Percentiles rank a stretch among this genome's conserved stretches.
phyloP scores from a whole-genome alignment of 139 green algal genomes.

The Haematococcus sp. region DNA sequence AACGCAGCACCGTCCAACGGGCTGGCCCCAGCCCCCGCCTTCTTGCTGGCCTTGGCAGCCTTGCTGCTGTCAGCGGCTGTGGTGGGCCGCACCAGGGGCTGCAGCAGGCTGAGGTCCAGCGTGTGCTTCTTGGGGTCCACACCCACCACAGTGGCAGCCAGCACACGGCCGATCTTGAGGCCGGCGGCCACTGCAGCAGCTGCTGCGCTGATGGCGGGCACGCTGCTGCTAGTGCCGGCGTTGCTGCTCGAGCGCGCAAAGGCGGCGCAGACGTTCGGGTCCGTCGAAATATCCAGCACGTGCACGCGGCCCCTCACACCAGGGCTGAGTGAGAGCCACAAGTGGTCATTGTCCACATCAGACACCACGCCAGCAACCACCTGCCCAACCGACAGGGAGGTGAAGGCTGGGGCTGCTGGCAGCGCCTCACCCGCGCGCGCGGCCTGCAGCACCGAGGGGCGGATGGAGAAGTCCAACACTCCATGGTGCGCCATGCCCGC shows the following conservation, averaged over 20 bases:
- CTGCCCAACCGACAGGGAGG: conserved; percentile 31
- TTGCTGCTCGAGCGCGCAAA: background rate
- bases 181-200: conserved; percentile 10
- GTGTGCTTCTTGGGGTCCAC: conserved; percentile 35
- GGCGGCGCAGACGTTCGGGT: conserved; percentile 25
- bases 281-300: conserved; percentile 40
- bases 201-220: background rate
- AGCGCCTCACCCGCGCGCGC: conserved; percentile 21
- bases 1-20: too few species aligned
- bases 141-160: conserved; percentile 30
- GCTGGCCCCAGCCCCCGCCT: too few species aligned
- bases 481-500: conserved; percentile 2
- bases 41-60: too few species aligned
- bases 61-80: too few species aligned
- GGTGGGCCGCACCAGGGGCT: background rate
- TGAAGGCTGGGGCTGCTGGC: conserved; percentile 8
- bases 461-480: conserved; percentile 16
- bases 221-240: background rate
- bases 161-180: conserved; percentile 38
- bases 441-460: conserved; percentile 28
- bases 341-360: conserved; percentile 40
- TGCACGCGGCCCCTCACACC: conserved; percentile 44
- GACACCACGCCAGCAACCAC: conserved; percentile 32
- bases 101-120: conserved; percentile 53
- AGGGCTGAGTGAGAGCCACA: conserved; percentile 50